Base-by-base conservation (phyloP, 352 stramenopile species). In the Phytophthora ramorum region DNA sequence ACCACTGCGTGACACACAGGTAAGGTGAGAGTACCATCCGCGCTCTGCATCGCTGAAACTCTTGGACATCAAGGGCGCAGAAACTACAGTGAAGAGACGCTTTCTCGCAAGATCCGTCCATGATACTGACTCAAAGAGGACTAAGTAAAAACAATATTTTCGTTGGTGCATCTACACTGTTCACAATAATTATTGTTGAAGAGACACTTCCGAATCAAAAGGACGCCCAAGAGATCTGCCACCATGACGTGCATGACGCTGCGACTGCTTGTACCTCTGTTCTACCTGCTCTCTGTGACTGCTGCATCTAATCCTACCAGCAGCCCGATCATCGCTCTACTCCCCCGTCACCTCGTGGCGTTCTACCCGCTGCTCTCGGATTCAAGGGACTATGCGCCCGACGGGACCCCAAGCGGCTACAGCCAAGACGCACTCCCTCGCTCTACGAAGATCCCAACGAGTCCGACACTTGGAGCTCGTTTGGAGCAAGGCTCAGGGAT, bases 351-450 rank as follows among this genome's bases (percentile, higher is more conserved):
- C 38, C 69, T 89, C 35, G 53, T 87, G 10, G 78, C 75, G 16
- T 80, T 75, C 48, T 89, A 85, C 48, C 80, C 80, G 10, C 55
- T 89, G n/a, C 26, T 51, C 4, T 32, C 51, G 1, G 66, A 84
- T 50, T 58, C 52, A 0, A 45, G 57, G 19, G 80, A 89, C 62
- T 79, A 81, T 32, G 77, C 80, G 6, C 80, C 80, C 0, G 20
- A 30, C 1, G 79, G 79, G 7, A 56, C 40, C 2, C 22, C 16
- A n/a, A 22, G 78, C 24, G 77, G 79, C 37, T 89, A 74, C 66
- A 51, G 50, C 19, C 75, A 85, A 71, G 72, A 89, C 34, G 73
- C 66, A n/a, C 16, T 47, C 28, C n/a, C 41, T 24, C 12, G 48
- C 32, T 50, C 30, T 30, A 63, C 20, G 4, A 7, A 17, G 19